Evolutionary conservation across 441 rosid species (phyloP).

Genomic region (Pelargonium citronellum): DNA sequence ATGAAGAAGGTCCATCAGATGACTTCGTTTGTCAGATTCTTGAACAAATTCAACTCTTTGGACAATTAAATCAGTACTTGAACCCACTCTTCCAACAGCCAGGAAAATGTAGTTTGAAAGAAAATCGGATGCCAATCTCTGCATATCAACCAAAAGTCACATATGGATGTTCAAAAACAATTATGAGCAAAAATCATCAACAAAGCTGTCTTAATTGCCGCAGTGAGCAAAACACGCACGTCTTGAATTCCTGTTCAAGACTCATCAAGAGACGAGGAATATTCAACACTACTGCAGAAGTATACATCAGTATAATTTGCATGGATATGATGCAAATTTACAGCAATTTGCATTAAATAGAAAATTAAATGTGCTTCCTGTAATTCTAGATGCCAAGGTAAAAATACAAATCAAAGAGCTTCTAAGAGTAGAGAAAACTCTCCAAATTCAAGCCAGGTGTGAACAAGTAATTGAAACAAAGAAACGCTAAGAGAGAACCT

Average conservation of each 20-base stretch:
- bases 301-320: not conserved
- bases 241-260: not conserved
- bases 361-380: not conserved
- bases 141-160: conserved; percentile 27
- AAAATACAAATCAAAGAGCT: not conserved
- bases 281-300: too few species aligned
- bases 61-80: conserved; percentile 88
- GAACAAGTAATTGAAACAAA: not conserved
- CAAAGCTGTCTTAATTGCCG: not conserved
- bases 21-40: conserved; percentile 90
- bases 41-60: conserved; percentile 85
- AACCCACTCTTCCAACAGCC: conserved; percentile 95
- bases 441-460: not conserved
- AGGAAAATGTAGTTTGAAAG: conserved; percentile 65
- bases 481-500: conserved; percentile 28
- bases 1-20: conserved; percentile 90
- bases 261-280: not conserved
- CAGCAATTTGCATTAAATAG: not conserved
- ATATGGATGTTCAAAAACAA: not conserved
- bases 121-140: conserved; percentile 94
- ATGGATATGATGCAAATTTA: not conserved
- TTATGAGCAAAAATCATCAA: not conserved
- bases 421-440: not conserved
- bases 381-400: not conserved
- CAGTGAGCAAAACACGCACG: not conserved